A percentile compares a stretch with the other conserved stretches of the same genome.
phyloP scores from a whole-genome alignment of 192 early-diverging fungal species.

The Haplosporangium gracile region DNA sequence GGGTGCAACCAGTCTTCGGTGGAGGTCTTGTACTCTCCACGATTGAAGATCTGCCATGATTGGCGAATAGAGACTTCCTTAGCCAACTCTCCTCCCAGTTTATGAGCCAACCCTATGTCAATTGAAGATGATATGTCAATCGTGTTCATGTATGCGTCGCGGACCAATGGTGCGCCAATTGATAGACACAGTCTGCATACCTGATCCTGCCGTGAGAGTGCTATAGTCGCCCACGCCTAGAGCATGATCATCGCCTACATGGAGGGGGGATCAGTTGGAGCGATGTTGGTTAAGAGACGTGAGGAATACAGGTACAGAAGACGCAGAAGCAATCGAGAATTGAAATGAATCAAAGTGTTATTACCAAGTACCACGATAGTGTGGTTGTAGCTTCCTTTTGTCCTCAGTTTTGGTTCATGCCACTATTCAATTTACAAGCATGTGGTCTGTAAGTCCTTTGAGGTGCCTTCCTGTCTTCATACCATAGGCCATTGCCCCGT shows the following conservation, averaged over 20 bases:
- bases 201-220: constrained; percentile 36
- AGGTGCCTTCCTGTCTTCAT: not conserved
- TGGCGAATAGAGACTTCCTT: constrained; percentile 50
- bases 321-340: not conserved
- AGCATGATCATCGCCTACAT: constrained; percentile 55
- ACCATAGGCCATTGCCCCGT: not conserved
- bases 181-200: not conserved
- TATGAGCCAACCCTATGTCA: constrained; percentile 34
- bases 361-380: constrained; percentile 39
- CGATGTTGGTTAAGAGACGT: too few species aligned
- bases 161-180: not conserved
- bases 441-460: not conserved
- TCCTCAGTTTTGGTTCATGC: constrained; percentile 41
- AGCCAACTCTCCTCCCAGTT: constrained; percentile 26
- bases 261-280: too few species aligned
- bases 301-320: too few species aligned
- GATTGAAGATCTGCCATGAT: constrained; percentile 54
- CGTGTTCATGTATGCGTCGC: not conserved
- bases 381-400: constrained; percentile 50
- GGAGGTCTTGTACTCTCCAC: constrained; percentile 47
- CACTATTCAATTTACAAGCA: constrained; percentile 6
- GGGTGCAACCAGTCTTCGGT: constrained; percentile 57
- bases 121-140: not conserved
- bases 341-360: not conserved
- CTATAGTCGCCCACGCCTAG: constrained; percentile 51